phyloP scores from a whole-genome alignment of 306 rosid species.

The Quercus gilva region DNA sequence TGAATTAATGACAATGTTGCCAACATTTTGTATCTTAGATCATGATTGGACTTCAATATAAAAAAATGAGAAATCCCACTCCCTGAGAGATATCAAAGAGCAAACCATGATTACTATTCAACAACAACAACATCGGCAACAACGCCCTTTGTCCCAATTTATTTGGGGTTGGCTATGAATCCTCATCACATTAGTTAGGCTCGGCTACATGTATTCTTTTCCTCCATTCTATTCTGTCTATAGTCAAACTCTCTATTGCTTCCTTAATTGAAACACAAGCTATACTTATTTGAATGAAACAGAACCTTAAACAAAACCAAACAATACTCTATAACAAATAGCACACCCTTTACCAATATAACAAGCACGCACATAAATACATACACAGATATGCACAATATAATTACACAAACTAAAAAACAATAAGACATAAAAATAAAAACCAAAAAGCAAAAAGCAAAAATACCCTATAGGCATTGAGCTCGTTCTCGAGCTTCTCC shows the following conservation, averaged over 20 bases:
- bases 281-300: not conserved
- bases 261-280: not conserved
- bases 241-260: no score
- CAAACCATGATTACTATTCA: not conserved
- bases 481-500: conserved; percentile 96
- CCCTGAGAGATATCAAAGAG: not conserved
- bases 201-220: no score
- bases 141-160: no score
- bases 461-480: conserved; percentile 83
- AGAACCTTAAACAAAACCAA: not conserved
- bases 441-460: not conserved
- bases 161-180: no score
- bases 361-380: no score
- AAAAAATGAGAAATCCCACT: not conserved
- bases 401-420: no score
- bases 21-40: not conserved
- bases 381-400: no score
- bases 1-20: not conserved
- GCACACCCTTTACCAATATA: no score
- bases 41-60: not conserved
- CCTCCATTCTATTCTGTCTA: no score
- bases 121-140: no score
- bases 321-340: not conserved
- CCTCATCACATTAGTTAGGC: no score
- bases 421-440: no score